Evolutionary conservation across 2,329 filamentous ascomycete genomes (phyloP).

Genomic region (Cytospora mali): DNA sequence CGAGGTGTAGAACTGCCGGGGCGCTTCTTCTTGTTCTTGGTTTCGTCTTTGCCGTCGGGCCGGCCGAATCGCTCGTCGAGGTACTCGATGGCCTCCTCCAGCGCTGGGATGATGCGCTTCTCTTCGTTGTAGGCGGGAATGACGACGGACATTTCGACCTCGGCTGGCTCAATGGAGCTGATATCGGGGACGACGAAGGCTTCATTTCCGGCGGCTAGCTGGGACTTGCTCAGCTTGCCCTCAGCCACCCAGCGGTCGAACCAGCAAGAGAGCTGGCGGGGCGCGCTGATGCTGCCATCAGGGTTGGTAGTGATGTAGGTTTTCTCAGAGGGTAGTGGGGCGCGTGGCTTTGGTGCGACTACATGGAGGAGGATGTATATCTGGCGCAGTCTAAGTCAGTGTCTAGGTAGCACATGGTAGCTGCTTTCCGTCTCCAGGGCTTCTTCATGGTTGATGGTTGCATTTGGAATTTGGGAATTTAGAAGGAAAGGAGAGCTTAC

Average conservation of each 20-base stretch:
- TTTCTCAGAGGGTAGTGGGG: conserved; percentile 77
- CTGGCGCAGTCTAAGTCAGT: conserved; percentile 43
- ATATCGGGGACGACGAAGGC: conserved; percentile 49
- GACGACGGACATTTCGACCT: conserved; percentile 87
- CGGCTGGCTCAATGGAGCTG: conserved; percentile 69
- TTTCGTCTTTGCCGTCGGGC: conserved; percentile 30
- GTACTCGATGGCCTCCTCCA: conserved; percentile 88
- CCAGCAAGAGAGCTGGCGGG: conserved; percentile 78
- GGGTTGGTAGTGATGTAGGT: conserved; percentile 76
- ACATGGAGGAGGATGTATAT: conserved; percentile 70
- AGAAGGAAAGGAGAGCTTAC: conserved; percentile 38
- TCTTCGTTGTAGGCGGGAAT: conserved; percentile 97
- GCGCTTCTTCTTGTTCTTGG: conserved; percentile 34
- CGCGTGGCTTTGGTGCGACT: conserved; percentile 79
- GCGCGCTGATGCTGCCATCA: conserved; percentile 53
- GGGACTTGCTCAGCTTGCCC: conserved; percentile 53
- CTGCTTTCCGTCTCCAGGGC: not conserved
- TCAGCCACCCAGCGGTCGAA: conserved; percentile 72
- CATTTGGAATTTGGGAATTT: not conserved
- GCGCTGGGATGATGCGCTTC: conserved; percentile 76
- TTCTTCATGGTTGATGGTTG: not conserved
- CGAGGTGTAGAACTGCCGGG: conserved; percentile 36
- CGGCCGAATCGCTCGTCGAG: conserved; percentile 76
- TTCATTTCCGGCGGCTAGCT: conserved; percentile 38
- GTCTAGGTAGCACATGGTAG: not conserved